phyloP scores from a whole-genome alignment of 1,284 basidiomycete species.

The Chalciporus sp. region DNA sequence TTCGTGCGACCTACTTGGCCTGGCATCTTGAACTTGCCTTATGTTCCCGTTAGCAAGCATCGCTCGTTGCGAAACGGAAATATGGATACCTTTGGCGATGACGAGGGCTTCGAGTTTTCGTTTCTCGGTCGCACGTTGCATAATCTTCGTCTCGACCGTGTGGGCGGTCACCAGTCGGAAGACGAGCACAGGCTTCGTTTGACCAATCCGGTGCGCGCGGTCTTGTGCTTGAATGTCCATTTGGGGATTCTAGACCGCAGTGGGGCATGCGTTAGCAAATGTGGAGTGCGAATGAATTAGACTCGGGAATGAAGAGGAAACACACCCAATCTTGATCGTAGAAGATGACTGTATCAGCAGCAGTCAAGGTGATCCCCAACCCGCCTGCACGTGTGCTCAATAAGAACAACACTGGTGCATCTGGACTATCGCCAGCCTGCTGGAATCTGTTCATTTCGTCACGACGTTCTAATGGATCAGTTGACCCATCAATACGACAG shows the following conservation, averaged over 20 bases:
- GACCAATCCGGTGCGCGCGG: conserved; percentile 93
- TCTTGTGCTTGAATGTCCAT: conserved; percentile 98
- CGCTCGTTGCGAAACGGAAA: too few relatives aligned
- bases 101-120: conserved; percentile 91
- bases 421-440: conserved; percentile 60
- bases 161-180: conserved; percentile 87
- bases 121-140: conserved; percentile 88
- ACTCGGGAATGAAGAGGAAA: not conserved
- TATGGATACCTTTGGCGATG: conserved; percentile 77
- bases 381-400: conserved; percentile 94
- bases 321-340: conserved; percentile 93
- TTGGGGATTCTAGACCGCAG: conserved; percentile 77
- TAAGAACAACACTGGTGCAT: conserved; percentile 82
- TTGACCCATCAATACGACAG: conserved; percentile 91
- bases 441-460: conserved; percentile 89
- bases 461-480: conserved; percentile 76
- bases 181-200: conserved; percentile 85
- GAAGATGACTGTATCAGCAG: conserved; percentile 94
- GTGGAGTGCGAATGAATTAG: not conserved
- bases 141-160: conserved; percentile 90
- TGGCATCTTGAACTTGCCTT: conserved; percentile 84
- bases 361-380: conserved; percentile 88
- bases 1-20: conserved; percentile 44
- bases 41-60: too few relatives aligned
- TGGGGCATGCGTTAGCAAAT: not conserved